phyloP scores from a whole-genome alignment of 1,139 yeast genomes.

The Suhomyces chickasaworum region DNA sequence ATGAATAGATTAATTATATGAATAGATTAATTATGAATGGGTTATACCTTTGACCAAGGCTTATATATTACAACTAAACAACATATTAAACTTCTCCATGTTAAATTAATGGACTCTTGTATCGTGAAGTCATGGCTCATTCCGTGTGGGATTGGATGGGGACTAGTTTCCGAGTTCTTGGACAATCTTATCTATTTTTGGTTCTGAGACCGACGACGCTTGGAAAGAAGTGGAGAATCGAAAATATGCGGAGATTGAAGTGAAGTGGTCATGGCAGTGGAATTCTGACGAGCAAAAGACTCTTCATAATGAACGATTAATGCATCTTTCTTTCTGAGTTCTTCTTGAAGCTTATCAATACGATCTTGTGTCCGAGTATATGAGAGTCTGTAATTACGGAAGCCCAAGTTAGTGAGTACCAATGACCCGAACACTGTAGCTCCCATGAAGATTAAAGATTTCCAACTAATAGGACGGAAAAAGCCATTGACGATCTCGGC shows the following conservation, averaged over 20 bases:
- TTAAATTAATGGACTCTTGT: too few species aligned
- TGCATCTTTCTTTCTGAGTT: slow-evolving; percentile 11
- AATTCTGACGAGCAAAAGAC: not conserved
- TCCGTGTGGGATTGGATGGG: too few species aligned
- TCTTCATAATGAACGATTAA: slow-evolving; percentile 9
- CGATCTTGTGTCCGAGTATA: slow-evolving; percentile 1
- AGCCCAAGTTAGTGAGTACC: slow-evolving; percentile 43
- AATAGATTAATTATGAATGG: too few species aligned
- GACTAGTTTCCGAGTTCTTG: too few species aligned
- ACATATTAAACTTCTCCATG: not conserved
- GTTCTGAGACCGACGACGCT: slow-evolving; percentile 2
- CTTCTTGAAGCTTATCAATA: slow-evolving; percentile 9
- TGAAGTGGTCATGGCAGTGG: slow-evolving; percentile 3
- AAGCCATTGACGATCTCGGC: slow-evolving; percentile 83
- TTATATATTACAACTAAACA: not conserved
- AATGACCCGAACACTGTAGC: slow-evolving; percentile 46
- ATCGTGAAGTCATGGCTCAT: not conserved
- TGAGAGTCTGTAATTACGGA: slow-evolving; percentile 32
- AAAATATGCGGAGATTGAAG: slow-evolving; percentile 3
- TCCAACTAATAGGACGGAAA: slow-evolving; percentile 73
- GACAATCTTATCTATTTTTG: too few species aligned
- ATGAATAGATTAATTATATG: too few species aligned
- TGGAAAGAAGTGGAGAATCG: slow-evolving; percentile 5
- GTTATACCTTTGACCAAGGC: not conserved
- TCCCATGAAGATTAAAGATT: slow-evolving; percentile 57